Evolutionary conservation across 495 filamentous ascomycete genomes (phyloP).

Genomic region (Penicillium robsamsonii): DNA sequence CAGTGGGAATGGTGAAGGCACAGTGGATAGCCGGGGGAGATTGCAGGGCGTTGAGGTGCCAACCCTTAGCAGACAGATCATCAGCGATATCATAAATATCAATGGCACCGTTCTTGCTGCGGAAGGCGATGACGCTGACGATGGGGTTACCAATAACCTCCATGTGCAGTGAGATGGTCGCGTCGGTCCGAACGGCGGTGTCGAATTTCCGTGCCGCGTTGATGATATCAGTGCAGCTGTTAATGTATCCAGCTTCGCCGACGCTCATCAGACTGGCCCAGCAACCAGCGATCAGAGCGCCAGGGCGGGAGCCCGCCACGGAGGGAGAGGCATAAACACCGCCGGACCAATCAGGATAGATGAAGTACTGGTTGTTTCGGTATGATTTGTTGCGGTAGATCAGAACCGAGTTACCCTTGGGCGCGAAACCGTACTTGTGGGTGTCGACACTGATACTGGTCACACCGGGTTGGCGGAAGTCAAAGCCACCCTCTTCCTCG

Average conservation of each 20-base stretch:
- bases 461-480: slow-evolving; percentile 91
- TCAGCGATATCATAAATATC: slow-evolving; percentile 88
- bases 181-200: slow-evolving; percentile 63
- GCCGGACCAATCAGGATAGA: slow-evolving; percentile 91
- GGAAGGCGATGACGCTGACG: slow-evolving; percentile 87
- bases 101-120: slow-evolving; percentile 61
- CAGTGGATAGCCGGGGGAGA: slow-evolving; percentile 92
- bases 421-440: slow-evolving; percentile 98
- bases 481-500: slow-evolving; percentile 73
- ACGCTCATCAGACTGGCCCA: slow-evolving; percentile 88
- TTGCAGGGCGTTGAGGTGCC: slow-evolving; percentile 95
- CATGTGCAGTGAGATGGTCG: slow-evolving; percentile 66
- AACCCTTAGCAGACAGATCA: slow-evolving; percentile 75
- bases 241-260: slow-evolving; percentile 86
- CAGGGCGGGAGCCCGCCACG: slow-evolving; percentile 87
- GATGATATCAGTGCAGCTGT: slow-evolving; percentile 81
- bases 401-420: slow-evolving; percentile 90
- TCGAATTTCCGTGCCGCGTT: slow-evolving; percentile 83
- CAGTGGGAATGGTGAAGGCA: slow-evolving; percentile 90
- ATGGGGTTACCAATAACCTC: slow-evolving; percentile 80
- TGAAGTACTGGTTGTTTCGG: slow-evolving; percentile 89
- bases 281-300: slow-evolving; percentile 89
- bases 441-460: slow-evolving; percentile 95
- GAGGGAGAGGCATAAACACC: slow-evolving; percentile 93
- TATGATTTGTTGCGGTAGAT: slow-evolving; percentile 81